Evolutionary conservation across 176 grass and related monocot genomes (phyloP).

Genomic region (Cocos nucifera): DNA sequence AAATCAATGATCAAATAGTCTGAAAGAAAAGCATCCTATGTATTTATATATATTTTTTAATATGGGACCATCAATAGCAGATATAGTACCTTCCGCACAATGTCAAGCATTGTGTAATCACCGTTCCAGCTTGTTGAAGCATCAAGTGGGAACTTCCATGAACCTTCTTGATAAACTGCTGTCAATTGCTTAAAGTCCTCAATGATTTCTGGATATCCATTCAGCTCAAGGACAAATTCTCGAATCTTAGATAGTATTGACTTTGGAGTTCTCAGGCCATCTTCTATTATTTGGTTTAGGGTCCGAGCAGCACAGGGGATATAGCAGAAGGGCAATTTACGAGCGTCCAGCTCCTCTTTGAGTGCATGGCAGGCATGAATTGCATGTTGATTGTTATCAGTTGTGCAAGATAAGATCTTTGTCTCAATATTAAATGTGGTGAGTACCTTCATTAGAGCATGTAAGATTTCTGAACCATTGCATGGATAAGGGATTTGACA

Average conservation of each 20-base stretch:
- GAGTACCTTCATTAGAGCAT: constrained; percentile 48
- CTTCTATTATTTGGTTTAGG: constrained; percentile 67
- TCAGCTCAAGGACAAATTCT: constrained; percentile 60
- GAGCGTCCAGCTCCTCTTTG: constrained; percentile 45
- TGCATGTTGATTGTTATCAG: constrained; percentile 56
- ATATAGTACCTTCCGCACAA: constrained; percentile 63
- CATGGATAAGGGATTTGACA: constrained; percentile 58
- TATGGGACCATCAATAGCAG: neutral
- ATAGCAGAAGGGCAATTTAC: constrained; percentile 64
- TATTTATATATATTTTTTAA: too few relatives aligned
- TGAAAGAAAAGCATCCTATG: neutral
- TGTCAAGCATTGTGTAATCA: constrained; percentile 72
- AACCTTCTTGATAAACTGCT: constrained; percentile 68
- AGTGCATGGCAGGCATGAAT: constrained; percentile 52
- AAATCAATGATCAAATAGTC: constrained; percentile 5
- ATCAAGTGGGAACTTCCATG: constrained; percentile 77
- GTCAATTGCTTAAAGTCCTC: constrained; percentile 79
- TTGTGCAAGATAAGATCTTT: constrained; percentile 78
- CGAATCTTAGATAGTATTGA: constrained; percentile 64
- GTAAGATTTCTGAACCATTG: constrained; percentile 47
- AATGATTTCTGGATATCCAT: constrained; percentile 46
- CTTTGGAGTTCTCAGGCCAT: constrained; percentile 51
- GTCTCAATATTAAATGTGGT: constrained; percentile 42
- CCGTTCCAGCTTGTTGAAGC: constrained; percentile 65
- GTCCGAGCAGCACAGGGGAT: constrained; percentile 71